Conservation (phyloP, 768 basidiomycete genomes). For the Gautieria morchelliformis region DNA sequence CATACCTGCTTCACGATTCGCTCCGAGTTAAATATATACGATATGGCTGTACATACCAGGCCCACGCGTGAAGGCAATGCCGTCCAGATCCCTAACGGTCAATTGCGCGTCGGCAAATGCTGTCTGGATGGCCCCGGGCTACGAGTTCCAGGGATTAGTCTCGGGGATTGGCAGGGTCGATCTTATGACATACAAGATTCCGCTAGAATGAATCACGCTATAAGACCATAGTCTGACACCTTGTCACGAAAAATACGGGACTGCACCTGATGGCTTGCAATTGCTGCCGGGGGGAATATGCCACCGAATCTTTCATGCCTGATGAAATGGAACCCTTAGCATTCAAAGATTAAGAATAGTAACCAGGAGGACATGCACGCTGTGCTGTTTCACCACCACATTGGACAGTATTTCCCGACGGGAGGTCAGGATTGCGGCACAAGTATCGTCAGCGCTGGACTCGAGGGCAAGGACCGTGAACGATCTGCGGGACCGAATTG, state of each 20-base stretch:
- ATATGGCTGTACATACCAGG: constrained; percentile 39
- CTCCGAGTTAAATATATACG: neutral
- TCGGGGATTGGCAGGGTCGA: neutral
- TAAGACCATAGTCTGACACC: too few species aligned
- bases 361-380: constrained; percentile 32
- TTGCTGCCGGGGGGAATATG: constrained; percentile 71
- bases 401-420: constrained; percentile 66
- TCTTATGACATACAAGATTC: neutral
- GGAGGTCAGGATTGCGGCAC: constrained; percentile 76
- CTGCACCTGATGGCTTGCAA: constrained; percentile 58
- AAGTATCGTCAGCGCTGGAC: constrained; percentile 90
- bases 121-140: constrained; percentile 65
- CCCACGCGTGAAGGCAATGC: constrained; percentile 85
- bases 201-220: neutral
- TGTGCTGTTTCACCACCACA: constrained; percentile 76
- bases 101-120: constrained; percentile 62
- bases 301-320: constrained; percentile 59
- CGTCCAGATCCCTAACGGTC: constrained; percentile 57
- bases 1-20: constrained; percentile 41
- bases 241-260: neutral
- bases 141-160: neutral
- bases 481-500: neutral
- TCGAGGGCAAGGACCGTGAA: constrained; percentile 74
- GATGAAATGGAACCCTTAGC: neutral
- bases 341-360: neutral